Percentiles rank a stretch among this genome's conserved stretches.
phyloP scores from a whole-genome alignment of 257 asterid genomes.

The Asclepias syriaca region DNA sequence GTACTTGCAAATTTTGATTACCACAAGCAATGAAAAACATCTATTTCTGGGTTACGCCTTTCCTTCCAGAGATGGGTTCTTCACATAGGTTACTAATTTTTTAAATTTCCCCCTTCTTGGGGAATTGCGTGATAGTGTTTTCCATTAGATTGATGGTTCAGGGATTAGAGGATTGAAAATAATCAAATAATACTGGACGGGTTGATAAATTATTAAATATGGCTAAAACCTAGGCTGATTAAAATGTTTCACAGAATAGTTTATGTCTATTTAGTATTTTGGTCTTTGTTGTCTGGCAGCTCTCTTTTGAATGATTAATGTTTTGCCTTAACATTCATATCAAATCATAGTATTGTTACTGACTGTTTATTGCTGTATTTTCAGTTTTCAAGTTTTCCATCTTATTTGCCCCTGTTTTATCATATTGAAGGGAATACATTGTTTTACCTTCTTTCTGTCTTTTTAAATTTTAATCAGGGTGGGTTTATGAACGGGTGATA shows the following conservation, averaged over 20 bases:
- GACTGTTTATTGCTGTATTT: neutral
- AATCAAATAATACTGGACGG: neutral
- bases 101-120: neutral
- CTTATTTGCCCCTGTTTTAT: neutral
- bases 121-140: neutral
- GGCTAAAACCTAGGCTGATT: neutral
- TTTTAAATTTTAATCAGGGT: neutral
- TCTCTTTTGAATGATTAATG: neutral
- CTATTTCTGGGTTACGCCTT: neutral
- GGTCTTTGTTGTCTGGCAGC: neutral
- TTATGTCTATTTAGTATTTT: neutral
- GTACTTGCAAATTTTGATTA: constrained; percentile 12
- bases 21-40: neutral
- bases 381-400: neutral
- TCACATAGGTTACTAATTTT: neutral
- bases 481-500: neutral
- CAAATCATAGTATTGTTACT: neutral
- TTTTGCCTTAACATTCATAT: neutral
- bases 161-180: neutral
- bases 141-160: neutral
- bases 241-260: neutral
- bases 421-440: neutral
- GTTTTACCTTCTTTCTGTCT: neutral
- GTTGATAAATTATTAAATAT: neutral
- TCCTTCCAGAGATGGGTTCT: neutral